Evolutionary conservation across 345 rosid genomes (phyloP).

Genomic region (Heritiera littoralis): DNA sequence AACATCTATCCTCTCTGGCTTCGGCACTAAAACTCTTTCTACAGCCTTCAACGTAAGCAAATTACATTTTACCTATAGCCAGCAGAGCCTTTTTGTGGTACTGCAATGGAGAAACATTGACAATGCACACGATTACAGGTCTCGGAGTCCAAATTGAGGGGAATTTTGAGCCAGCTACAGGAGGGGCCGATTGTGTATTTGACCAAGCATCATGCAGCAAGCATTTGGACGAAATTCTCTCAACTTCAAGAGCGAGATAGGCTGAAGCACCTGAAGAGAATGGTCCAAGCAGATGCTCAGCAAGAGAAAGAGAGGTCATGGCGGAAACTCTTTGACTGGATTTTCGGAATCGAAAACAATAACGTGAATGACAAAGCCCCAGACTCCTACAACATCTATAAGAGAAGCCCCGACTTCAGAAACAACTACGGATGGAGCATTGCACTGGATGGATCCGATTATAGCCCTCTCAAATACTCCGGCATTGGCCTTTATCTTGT

Average conservation of each 20-base stretch:
- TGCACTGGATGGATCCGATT: constrained; percentile 58
- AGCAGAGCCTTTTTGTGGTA: not conserved
- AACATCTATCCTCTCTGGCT: constrained; percentile 64
- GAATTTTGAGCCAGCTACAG: constrained; percentile 40
- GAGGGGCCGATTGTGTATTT: constrained; percentile 66
- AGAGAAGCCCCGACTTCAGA: constrained; percentile 46
- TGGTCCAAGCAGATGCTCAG: constrained; percentile 35
- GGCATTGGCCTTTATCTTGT: constrained; percentile 74
- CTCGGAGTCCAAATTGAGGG: constrained; percentile 41
- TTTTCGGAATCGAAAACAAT: constrained; percentile 30
- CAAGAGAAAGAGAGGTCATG: constrained; percentile 54
- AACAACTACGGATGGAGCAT: constrained; percentile 81
- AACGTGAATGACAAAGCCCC: constrained; percentile 36
- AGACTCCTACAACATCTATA: constrained; percentile 66
- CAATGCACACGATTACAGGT: constrained; percentile 40
- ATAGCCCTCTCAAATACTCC: constrained; percentile 58
- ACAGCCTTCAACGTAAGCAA: constrained; percentile 72
- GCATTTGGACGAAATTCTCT: constrained; percentile 57
- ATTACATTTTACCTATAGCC: not conserved
- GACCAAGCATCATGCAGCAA: constrained; percentile 43
- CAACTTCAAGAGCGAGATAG: constrained; percentile 49
- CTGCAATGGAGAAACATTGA: not conserved
- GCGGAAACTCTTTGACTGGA: constrained; percentile 47
- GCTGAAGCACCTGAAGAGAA: constrained; percentile 51
- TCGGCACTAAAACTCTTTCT: constrained; percentile 57